Conservation (phyloP, 345 rosid species). For the Boechera divaricarpa region DNA sequence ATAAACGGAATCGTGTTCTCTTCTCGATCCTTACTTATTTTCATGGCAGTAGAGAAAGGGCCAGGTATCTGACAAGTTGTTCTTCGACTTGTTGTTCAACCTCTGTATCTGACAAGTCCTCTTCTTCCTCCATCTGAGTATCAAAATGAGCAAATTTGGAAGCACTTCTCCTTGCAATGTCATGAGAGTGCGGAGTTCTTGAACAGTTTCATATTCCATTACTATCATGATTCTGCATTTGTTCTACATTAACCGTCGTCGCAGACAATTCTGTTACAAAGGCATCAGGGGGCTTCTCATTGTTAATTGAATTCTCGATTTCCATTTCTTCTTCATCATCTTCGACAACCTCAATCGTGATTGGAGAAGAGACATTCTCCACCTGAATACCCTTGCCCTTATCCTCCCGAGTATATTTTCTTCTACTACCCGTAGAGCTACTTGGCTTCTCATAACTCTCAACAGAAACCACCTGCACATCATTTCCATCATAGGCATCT, state of each 20-base stretch:
- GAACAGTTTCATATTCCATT: conserved; percentile 17
- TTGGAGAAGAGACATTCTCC: conserved; percentile 25
- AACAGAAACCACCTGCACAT: conserved; percentile 26
- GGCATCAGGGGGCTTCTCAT: conserved; percentile 14
- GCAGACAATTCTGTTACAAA: conserved; percentile 1
- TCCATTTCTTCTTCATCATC: conserved; percentile 41
- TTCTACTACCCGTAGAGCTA: conserved; percentile 30
- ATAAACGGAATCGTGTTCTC: conserved; percentile 39
- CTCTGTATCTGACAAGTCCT: conserved; percentile 46
- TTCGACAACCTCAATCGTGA: conserved; percentile 13
- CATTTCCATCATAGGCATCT: neutral
- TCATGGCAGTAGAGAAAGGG: conserved; percentile 97
- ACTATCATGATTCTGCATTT: neutral
- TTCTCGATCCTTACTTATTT: conserved; percentile 73
- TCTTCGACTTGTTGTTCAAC: conserved; percentile 57
- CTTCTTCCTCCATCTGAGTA: conserved; percentile 45
- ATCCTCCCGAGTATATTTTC: conserved; percentile 57
- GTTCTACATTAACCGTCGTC: conserved; percentile 21
- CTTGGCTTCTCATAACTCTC: conserved; percentile 12
- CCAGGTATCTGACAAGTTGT: no score
- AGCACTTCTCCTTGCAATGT: conserved; percentile 69
- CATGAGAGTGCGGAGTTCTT: conserved; percentile 57
- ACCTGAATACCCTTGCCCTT: conserved; percentile 59
- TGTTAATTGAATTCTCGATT: conserved; percentile 28
- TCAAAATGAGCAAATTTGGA: conserved; percentile 74